Evolutionary conservation across 371 early-diverging fungal genomes (phyloP), one percentile per base, ranked within the genome.

Genomic region (Mortierella sp.): DNA sequence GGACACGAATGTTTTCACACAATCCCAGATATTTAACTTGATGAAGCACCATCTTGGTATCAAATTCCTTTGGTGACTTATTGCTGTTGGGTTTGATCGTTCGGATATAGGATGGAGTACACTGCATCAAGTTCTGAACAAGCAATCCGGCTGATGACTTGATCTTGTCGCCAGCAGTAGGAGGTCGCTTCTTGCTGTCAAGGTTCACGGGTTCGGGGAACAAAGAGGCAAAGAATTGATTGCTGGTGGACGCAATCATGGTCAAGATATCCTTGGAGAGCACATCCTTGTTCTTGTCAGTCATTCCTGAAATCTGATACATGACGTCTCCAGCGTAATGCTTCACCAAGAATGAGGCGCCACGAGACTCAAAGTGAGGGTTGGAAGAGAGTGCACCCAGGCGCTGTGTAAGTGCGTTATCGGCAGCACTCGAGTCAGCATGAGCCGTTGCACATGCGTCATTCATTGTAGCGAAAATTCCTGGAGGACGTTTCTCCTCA

Each of bases 31-130:
- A 99, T 62, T 97, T 95, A 57, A 98, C 92, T 82, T 98, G 98
- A 84, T 98, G 98, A 52, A 96, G 92, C 9, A 97, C 97, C 82
- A 96, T 90, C 76, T 94, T 90, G 59, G 88, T 77, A 80, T 99
- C 97, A 81, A 93, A 99, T 70, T 96, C 96, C 11, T 89, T 87
- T 0, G 98, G 91, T 53, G 92, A 89, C 82, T 97, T 95, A 73
- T 90, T 93, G 70, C 94, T 92, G 80, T 99, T 99, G 45, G 99
- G 99, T 81, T 99, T 99, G 84, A 99, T 99, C 64, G 98, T 98
- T 82, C 99, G 93, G 46, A 99, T 97, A 83, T 99, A 99, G 47
- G 97, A 94, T n/a, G 99, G 97, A 61, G 94, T 93, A 70, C 97
- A 95, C 69, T 93, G 91, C 94, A 96, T 97, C 73, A 99, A 82